Conservation (phyloP, 176 grass and related monocot species). For the Oryza longistaminata region DNA sequence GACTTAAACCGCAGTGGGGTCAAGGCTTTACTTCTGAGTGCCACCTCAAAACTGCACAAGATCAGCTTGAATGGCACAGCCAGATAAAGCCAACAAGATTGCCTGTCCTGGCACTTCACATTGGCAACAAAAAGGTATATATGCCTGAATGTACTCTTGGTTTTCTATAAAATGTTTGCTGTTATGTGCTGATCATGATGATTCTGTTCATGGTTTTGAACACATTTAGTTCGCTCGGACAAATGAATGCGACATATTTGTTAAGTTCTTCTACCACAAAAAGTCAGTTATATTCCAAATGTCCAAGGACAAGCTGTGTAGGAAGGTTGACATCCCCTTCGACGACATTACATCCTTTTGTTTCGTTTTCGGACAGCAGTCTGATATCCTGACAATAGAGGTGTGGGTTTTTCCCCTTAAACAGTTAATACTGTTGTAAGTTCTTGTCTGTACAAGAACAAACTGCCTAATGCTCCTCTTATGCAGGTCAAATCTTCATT, state of each 20-base stretch:
- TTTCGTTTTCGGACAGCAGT: neutral
- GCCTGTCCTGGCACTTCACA: neutral
- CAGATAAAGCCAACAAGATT: neutral
- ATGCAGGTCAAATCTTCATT: slow-evolving; percentile 5
- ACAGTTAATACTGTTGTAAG: neutral
- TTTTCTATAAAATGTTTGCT: neutral
- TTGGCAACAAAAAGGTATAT: neutral
- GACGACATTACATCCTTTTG: neutral
- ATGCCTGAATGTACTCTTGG: neutral
- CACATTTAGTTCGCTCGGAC: slow-evolving; percentile 7
- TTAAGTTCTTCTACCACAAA: neutral
- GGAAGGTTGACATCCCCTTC: slow-evolving; percentile 4
- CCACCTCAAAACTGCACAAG: neutral
- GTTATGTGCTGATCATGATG: neutral
- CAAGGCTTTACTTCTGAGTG: neutral
- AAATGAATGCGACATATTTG: neutral
- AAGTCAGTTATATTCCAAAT: neutral
- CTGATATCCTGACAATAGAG: slow-evolving; percentile 5
- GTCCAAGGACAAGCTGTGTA: neutral
- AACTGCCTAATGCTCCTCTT: neutral
- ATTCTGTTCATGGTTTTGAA: neutral
- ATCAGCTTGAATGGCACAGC: neutral
- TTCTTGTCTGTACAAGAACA: neutral
- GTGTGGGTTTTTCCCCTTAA: neutral
- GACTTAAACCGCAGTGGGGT: neutral